Percentiles rank a stretch among this genome's conserved stretches.
These are phyloP conservation scores for Macrocybe gigantea DNA, from an alignment of 768 basidiomycete species.

Conservation along the genomic window DNA sequence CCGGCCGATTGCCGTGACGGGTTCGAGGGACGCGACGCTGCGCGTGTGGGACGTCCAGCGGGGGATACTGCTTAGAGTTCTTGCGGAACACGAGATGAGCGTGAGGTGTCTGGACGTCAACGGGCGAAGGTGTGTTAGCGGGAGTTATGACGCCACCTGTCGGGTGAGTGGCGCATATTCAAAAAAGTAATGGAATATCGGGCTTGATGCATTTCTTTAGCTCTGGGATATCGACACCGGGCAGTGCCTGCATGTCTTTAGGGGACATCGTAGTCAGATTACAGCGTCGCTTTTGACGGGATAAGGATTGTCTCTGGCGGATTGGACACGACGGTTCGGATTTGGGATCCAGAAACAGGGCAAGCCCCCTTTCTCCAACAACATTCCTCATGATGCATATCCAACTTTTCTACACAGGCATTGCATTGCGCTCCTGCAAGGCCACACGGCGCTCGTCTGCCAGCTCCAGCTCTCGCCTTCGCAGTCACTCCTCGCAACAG, in stretches of 20 bases:
- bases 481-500: constrained; percentile 58
- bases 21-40: constrained; percentile 80
- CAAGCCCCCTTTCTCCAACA: constrained; percentile 27
- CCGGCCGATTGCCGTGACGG: constrained; percentile 84
- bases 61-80: constrained; percentile 57
- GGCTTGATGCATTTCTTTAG: constrained; percentile 27
- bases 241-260: constrained; percentile 73
- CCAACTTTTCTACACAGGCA: constrained; percentile 35
- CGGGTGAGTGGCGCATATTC: constrained; percentile 43
- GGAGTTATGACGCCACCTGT: constrained; percentile 88
- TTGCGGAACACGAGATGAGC: constrained; percentile 74
- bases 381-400: background rate
- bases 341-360: constrained; percentile 89
- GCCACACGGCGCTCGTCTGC: constrained; percentile 89
- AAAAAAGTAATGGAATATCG: constrained; percentile 2
- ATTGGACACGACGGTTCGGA: constrained; percentile 88
- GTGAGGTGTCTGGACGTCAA: constrained; percentile 88
- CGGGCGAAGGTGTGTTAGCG: constrained; percentile 80
- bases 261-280: constrained; percentile 89
- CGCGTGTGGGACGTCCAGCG: constrained; percentile 92
- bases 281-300: constrained; percentile 89
- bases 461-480: constrained; percentile 74
- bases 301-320: constrained; percentile 76
- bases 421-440: constrained; percentile 81
- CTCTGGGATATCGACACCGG: constrained; percentile 91